A percentile compares a stretch with the other conserved stretches of the same genome.
phyloP scores from a whole-genome alignment of 192 early-diverging fungal genomes.

The Entomortierella lignicola region DNA sequence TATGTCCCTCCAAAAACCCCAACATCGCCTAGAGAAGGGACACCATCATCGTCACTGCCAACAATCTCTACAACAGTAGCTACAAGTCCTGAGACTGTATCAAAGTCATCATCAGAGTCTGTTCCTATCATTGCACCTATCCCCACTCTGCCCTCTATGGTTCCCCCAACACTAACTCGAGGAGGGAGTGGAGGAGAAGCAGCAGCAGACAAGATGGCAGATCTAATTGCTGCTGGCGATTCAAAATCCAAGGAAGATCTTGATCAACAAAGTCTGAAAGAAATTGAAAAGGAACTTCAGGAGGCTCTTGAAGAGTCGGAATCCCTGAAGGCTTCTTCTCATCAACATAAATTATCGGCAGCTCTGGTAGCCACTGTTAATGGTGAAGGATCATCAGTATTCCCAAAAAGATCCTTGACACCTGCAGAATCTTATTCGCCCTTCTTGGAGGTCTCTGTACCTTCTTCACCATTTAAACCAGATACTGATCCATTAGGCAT shows the following conservation, averaged over 20 bases:
- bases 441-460: conserved; percentile 40
- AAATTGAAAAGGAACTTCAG: conserved; percentile 41
- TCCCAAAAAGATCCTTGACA: conserved; percentile 20
- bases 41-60: neutral
- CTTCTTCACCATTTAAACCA: conserved; percentile 18
- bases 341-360: neutral
- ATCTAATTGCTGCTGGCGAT: neutral
- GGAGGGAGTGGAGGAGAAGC: conserved; percentile 1
- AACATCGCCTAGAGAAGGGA: neutral
- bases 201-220: neutral
- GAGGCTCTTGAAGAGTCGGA: conserved; percentile 44
- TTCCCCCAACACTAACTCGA: conserved; percentile 36
- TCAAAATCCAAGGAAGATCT: neutral
- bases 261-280: conserved; percentile 22
- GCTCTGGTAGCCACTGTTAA: neutral
- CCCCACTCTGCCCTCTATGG: conserved; percentile 9
- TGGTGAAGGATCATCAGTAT: neutral
- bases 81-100: neutral
- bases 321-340: conserved; percentile 3
- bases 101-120: neutral
- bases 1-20: conserved; percentile 31
- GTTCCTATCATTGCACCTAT: conserved; percentile 16
- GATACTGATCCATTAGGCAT: conserved; percentile 1
- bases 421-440: conserved; percentile 39
- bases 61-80: neutral